Evolutionary conservation across 2,329 filamentous ascomycete species (phyloP).

Genomic region (Lecanicillium sp.): DNA sequence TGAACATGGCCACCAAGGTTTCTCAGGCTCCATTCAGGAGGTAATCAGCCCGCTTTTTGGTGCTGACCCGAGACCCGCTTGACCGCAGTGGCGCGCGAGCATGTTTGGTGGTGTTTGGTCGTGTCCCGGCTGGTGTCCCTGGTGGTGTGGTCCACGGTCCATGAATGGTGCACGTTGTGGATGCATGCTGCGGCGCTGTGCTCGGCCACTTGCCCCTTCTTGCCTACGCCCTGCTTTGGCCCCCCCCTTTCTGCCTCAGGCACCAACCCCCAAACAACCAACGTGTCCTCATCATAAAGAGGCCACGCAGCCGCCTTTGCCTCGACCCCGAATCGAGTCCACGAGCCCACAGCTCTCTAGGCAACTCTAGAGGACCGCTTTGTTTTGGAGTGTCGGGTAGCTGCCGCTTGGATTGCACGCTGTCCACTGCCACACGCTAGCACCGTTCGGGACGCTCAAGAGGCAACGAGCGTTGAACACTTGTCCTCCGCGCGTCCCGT

Average conservation of each 20-base stretch:
- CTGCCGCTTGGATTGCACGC: background rate
- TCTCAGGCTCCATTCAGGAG: too few relatives aligned
- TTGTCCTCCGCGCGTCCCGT: conserved; percentile 15
- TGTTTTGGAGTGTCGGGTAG: background rate
- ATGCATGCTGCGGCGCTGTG: too few relatives aligned
- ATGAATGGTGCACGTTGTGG: too few relatives aligned
- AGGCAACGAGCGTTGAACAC: conserved; percentile 16
- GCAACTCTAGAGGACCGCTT: background rate
- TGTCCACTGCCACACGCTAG: background rate
- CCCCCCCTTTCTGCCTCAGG: conserved; percentile 22
- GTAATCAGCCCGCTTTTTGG: too few relatives aligned
- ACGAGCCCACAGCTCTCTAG: conserved; percentile 1
- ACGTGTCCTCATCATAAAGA: conserved; percentile 29
- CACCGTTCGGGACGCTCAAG: conserved; percentile 5
- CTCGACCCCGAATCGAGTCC: too few relatives aligned
- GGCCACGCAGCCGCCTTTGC: conserved; percentile 15
- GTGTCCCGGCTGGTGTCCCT: too few relatives aligned
- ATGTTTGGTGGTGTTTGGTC: too few relatives aligned
- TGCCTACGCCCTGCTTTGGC: background rate
- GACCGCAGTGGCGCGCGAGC: too few relatives aligned
- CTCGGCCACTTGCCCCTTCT: too few relatives aligned
- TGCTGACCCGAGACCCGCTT: too few relatives aligned
- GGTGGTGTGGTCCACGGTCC: too few relatives aligned
- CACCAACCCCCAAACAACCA: conserved; percentile 12
- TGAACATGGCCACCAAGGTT: too few relatives aligned